A percentile compares a stretch with the other conserved stretches of the same genome.
Evolutionary conservation across 192 early-diverging fungal species (phyloP).

Genomic region (Funneliformis mosseae): DNA sequence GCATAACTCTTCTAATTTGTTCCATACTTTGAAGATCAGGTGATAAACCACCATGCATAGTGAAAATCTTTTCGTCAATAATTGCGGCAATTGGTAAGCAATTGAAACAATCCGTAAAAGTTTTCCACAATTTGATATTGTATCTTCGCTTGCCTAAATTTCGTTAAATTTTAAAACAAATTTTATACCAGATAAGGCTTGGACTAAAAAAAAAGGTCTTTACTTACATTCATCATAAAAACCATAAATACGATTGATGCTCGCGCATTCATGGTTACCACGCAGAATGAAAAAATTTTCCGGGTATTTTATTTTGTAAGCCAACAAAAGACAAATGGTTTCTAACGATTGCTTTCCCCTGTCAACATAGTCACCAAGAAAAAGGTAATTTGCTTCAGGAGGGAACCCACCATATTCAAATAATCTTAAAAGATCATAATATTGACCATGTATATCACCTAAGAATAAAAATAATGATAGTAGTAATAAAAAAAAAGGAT

Average conservation of each 20-base stretch:
- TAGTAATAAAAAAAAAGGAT: not conserved
- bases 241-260: constrained; percentile 96
- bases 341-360: constrained; percentile 97
- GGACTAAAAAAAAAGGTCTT: not conserved
- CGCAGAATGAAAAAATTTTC: constrained; percentile 99
- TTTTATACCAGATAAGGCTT: not conserved
- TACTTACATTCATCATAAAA: constrained; percentile 96
- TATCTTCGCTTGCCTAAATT: constrained; percentile 86
- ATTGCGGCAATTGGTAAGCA: constrained; percentile 96
- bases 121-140: constrained; percentile 99
- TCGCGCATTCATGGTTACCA: constrained; percentile 98
- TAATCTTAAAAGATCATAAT: constrained; percentile 92
- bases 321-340: constrained; percentile 95
- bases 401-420: constrained; percentile 98
- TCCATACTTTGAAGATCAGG: constrained; percentile 98
- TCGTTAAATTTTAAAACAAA: constrained; percentile 13
- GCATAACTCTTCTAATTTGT: constrained; percentile 95
- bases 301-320: constrained; percentile 99
- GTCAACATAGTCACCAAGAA: constrained; percentile 98
- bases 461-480: constrained; percentile 9
- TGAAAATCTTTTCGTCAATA: constrained; percentile 98
- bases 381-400: constrained; percentile 94
- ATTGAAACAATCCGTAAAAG: constrained; percentile 99
- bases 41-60: constrained; percentile 97
- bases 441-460: constrained; percentile 90